Evolutionary conservation across 2,329 filamentous ascomycete species (phyloP).

Genomic region (Fusarium sp.): DNA sequence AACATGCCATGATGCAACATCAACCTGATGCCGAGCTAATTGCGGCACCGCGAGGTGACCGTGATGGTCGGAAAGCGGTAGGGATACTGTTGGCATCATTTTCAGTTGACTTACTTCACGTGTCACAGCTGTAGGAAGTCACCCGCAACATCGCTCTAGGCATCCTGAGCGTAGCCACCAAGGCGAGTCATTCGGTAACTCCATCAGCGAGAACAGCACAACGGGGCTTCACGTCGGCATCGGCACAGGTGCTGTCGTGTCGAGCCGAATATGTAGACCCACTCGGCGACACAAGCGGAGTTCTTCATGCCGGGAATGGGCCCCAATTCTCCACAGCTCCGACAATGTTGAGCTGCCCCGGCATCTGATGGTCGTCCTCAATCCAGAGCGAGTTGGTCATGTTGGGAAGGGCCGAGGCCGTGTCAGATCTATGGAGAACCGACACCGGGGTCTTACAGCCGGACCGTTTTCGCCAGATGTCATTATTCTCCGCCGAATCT

Average conservation of each 20-base stretch:
- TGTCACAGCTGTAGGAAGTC: background rate
- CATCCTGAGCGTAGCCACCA: background rate
- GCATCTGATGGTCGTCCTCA: background rate
- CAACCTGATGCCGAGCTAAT: background rate
- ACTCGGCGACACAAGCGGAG: background rate
- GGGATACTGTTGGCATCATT: background rate
- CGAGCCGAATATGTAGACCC: background rate
- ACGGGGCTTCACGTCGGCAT: background rate
- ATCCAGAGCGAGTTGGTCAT: background rate
- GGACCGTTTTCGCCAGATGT: background rate
- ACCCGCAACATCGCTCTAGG: background rate
- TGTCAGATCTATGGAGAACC: background rate
- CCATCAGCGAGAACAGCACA: background rate
- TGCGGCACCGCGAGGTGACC: background rate
- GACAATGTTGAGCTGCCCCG: background rate
- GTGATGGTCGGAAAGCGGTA: background rate
- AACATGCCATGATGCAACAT: background rate
- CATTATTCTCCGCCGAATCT: background rate
- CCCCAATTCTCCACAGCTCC: background rate
- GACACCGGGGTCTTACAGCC: background rate
- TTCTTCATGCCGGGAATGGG: background rate
- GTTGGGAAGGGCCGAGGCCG: background rate
- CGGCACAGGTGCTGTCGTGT: background rate
- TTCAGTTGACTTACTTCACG: background rate
- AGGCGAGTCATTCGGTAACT: background rate